Percentiles rank a stretch among this genome's conserved stretches.
These are phyloP conservation scores for Bolboschoenus planiculmis DNA, from an alignment of 176 grass and related monocot species.

Conservation along the genomic window DNA sequence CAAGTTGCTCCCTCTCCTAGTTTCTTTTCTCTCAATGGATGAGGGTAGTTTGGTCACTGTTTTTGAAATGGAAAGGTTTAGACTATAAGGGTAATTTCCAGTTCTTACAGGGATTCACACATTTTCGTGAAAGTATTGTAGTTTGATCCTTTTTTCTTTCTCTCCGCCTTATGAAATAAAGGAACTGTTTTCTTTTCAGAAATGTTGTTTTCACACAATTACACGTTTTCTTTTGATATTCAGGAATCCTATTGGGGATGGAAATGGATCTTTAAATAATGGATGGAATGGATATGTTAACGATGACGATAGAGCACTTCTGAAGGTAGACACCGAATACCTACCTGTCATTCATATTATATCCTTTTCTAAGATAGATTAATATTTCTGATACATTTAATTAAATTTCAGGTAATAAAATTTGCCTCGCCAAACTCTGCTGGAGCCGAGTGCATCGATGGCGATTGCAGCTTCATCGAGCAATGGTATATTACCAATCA, in stretches of 20 bases:
- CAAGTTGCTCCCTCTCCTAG: neutral
- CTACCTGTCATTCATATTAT: neutral
- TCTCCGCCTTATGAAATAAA: neutral
- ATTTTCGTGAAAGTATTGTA: neutral
- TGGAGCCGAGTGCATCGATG: slow-evolving; percentile 76
- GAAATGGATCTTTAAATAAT: slow-evolving; percentile 33
- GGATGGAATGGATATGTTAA: slow-evolving; percentile 92
- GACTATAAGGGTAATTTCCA: neutral
- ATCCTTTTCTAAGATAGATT: neutral
- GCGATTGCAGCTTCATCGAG: slow-evolving; percentile 80
- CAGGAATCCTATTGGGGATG: slow-evolving; percentile 53
- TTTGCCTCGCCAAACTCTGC: slow-evolving; percentile 82
- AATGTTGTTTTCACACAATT: slow-evolving; percentile 9
- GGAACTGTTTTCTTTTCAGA: neutral
- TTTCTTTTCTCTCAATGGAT: neutral
- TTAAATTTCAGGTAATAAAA: slow-evolving; percentile 72
- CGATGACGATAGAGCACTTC: slow-evolving; percentile 88
- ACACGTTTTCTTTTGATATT: slow-evolving; percentile 17
- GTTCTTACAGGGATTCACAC: neutral
- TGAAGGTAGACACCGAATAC: slow-evolving; percentile 44
- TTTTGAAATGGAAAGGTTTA: neutral
- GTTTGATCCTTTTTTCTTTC: neutral
- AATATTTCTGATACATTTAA: slow-evolving; percentile 9
- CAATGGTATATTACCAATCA: slow-evolving; percentile 55
- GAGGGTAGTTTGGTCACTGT: slow-evolving; percentile 2